These are phyloP conservation scores for Penicillium ucsense DNA, from an alignment of 495 filamentous ascomycete genomes.

Conservation along the genomic window DNA sequence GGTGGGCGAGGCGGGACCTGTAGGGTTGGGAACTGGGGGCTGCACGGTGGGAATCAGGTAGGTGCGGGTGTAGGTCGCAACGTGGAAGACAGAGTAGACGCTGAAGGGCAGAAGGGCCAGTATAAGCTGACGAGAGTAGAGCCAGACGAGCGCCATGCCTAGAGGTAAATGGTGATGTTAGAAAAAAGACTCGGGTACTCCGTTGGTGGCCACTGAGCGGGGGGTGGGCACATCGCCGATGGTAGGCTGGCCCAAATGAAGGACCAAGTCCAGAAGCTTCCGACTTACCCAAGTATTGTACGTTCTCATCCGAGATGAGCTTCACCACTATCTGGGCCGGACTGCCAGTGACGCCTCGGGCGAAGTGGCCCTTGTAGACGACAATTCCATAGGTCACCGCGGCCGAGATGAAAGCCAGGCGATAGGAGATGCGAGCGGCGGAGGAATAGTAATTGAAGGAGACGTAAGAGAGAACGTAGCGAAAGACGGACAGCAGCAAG, in stretches of 20 bases:
- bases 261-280: no score
- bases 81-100: conserved; percentile 97
- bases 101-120: conserved; percentile 88
- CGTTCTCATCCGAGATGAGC: conserved; percentile 81
- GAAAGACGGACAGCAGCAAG: conserved; percentile 69
- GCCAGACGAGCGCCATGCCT: conserved; percentile 96
- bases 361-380: conserved; percentile 95
- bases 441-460: conserved; percentile 69
- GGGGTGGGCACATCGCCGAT: no score
- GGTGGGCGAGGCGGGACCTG: conserved; percentile 44
- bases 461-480: conserved; percentile 74
- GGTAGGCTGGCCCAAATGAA: no score
- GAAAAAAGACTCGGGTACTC: no score
- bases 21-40: conserved; percentile 22
- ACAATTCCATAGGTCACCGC: conserved; percentile 94
- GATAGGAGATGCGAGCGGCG: conserved; percentile 73
- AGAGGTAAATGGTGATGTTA: not conserved
- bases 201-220: no score
- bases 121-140: conserved; percentile 78
- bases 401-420: conserved; percentile 77
- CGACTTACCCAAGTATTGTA: conserved; percentile 86
- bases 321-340: conserved; percentile 51
- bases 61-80: conserved; percentile 61
- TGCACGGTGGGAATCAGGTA: conserved; percentile 45
- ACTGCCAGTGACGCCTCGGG: conserved; percentile 55